Conservation (phyloP, 176 grass and related monocot genomes). For the Triticum timopheevii region DNA sequence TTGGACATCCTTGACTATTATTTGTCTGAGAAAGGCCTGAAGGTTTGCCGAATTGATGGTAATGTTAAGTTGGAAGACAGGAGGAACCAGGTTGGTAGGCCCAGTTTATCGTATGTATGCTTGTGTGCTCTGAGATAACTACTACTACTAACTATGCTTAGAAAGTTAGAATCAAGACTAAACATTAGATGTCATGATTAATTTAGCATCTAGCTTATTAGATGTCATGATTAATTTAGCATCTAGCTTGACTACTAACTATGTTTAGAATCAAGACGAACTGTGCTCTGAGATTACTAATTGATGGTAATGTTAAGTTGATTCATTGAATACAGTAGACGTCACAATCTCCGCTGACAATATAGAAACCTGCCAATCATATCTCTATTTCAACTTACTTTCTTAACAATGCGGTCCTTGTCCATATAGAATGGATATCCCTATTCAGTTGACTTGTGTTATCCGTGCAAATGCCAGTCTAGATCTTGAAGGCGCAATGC, state of each 20-base stretch:
- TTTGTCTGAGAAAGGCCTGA: slow-evolving; percentile 59
- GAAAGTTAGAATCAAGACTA: too few relatives aligned
- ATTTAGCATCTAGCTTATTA: too few relatives aligned
- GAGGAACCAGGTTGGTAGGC: slow-evolving; percentile 54
- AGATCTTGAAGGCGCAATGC: not conserved
- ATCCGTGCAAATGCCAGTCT: not conserved
- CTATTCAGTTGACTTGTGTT: not conserved
- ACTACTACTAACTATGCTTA: not conserved
- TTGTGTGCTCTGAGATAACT: not conserved
- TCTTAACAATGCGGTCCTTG: not conserved
- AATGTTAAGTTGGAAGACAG: slow-evolving; percentile 70
- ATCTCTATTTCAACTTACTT: not conserved
- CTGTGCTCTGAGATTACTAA: too few relatives aligned
- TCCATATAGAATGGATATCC: not conserved
- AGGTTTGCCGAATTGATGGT: slow-evolving; percentile 91
- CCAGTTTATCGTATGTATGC: not conserved
- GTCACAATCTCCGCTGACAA: not conserved
- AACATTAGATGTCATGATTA: too few relatives aligned
- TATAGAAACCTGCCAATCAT: not conserved
- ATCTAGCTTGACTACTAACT: too few relatives aligned
- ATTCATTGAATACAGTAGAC: not conserved
- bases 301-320: not conserved
- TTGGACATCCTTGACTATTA: slow-evolving; percentile 92
- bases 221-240: too few relatives aligned
- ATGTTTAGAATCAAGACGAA: too few relatives aligned